phyloP scores from a whole-genome alignment of 78 protist genomes.

The Cavenderia fasciculata region DNA sequence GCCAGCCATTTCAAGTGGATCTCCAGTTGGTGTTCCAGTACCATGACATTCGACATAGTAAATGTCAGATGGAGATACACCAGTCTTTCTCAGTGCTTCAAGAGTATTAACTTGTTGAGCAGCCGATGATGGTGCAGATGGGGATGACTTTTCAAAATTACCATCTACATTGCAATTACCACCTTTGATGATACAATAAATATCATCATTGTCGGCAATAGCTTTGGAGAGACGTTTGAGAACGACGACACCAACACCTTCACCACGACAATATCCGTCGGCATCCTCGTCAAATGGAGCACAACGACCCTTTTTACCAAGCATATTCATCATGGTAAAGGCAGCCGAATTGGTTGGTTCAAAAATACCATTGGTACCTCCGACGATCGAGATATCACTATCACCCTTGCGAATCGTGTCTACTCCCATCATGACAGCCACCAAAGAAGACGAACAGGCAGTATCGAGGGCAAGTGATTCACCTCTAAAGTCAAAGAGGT shows the following conservation, averaged over 20 bases:
- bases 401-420: slow-evolving; percentile 33
- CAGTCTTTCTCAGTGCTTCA: not conserved
- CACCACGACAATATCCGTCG: slow-evolving; percentile 90
- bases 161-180: slow-evolving; percentile 27
- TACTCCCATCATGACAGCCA: slow-evolving; percentile 69
- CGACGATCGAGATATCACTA: slow-evolving; percentile 72
- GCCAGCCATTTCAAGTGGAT: slow-evolving; percentile 9
- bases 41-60: slow-evolving; percentile 90
- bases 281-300: slow-evolving; percentile 85
- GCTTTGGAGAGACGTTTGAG: slow-evolving; percentile 33
- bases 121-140: slow-evolving; percentile 6
- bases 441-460: slow-evolving; percentile 89
- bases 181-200: slow-evolving; percentile 19
- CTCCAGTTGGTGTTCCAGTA: slow-evolving; percentile 63
- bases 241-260: slow-evolving; percentile 81
- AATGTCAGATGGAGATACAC: not conserved
- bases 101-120: slow-evolving; percentile 2
- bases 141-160: not conserved
- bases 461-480: slow-evolving; percentile 87
- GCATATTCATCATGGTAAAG: slow-evolving; percentile 42
- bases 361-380: slow-evolving; percentile 26
- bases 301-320: slow-evolving; percentile 79
- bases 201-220: slow-evolving; percentile 33
- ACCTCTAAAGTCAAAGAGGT: slow-evolving; percentile 48
- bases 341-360: slow-evolving; percentile 2